These are phyloP conservation scores for Nannizziopsis arthrosporioides DNA, from an alignment of 2,329 filamentous ascomycete genomes.

Conservation along the genomic window DNA sequence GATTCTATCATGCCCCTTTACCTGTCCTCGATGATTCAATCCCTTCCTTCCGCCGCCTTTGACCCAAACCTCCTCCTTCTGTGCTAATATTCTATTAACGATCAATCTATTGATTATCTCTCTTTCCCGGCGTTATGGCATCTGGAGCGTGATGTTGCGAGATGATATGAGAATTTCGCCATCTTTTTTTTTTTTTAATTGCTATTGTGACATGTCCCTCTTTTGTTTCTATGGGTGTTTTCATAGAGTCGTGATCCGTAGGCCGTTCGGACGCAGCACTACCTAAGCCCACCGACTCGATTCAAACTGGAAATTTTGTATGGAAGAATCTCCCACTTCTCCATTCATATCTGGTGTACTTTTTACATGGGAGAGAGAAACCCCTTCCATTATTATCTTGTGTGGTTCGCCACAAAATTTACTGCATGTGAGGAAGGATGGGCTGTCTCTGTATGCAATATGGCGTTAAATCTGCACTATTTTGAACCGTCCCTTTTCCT, in stretches of 20 bases:
- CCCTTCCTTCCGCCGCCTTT: neutral
- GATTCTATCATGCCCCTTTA: neutral
- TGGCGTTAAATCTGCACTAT: slow-evolving; percentile 2
- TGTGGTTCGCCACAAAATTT: neutral
- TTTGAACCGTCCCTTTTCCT: neutral
- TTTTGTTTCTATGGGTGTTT: neutral
- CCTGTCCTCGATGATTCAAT: neutral
- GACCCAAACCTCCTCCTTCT: neutral
- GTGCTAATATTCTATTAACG: slow-evolving; percentile 5
- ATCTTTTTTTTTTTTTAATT: neutral
- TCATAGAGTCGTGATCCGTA: neutral
- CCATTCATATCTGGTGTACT: neutral
- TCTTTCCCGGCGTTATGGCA: slow-evolving; percentile 8
- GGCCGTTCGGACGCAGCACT: too few relatives aligned
- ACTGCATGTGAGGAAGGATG: slow-evolving; percentile 9
- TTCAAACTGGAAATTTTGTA: too few relatives aligned
- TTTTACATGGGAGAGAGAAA: neutral
- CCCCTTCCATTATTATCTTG: neutral
- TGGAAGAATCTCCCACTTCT: neutral
- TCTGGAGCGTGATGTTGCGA: slow-evolving; percentile 2
- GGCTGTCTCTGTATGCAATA: slow-evolving; percentile 6
- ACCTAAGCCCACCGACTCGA: too few relatives aligned
- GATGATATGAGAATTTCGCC: slow-evolving; percentile 8
- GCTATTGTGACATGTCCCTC: neutral
- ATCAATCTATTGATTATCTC: slow-evolving; percentile 2